Evolutionary conservation across 2,329 filamentous ascomycete genomes (phyloP).

Genomic region (Aspergillus pseudoterreus): DNA sequence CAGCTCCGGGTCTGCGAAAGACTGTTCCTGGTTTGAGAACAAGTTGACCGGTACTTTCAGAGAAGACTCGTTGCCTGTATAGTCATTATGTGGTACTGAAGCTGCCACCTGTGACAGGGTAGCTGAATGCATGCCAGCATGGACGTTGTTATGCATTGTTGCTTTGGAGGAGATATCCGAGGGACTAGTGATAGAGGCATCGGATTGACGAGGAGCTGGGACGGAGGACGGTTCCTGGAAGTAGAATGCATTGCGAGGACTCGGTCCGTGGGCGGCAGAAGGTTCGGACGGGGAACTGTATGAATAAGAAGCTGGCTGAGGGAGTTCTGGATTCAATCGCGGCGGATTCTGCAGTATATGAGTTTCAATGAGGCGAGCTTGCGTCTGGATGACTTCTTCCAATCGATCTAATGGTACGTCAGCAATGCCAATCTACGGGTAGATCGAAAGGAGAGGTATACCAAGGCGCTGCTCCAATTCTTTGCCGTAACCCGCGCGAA

Average conservation of each 20-base stretch:
- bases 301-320: slow-evolving; percentile 24
- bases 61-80: slow-evolving; percentile 47
- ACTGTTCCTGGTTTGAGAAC: slow-evolving; percentile 46
- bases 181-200: slow-evolving; percentile 40
- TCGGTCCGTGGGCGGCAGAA: slow-evolving; percentile 53
- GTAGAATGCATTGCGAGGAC: slow-evolving; percentile 58
- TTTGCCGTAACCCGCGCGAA: slow-evolving; percentile 64
- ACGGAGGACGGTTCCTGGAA: slow-evolving; percentile 57
- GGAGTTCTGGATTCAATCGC: slow-evolving; percentile 24
- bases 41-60: slow-evolving; percentile 60
- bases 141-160: slow-evolving; percentile 18
- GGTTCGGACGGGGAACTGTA: slow-evolving; percentile 48
- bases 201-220: slow-evolving; percentile 44
- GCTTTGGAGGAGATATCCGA: slow-evolving; percentile 31
- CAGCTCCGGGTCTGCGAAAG: slow-evolving; percentile 52
- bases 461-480: slow-evolving; percentile 67
- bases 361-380: slow-evolving; percentile 63
- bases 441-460: slow-evolving; percentile 16
- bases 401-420: slow-evolving; percentile 52
- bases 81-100: slow-evolving; percentile 24
- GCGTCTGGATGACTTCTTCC: slow-evolving; percentile 62
- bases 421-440: neutral
- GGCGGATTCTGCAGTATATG: slow-evolving; percentile 44
- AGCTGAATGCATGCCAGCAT: slow-evolving; percentile 19
- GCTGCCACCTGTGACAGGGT: slow-evolving; percentile 23